phyloP scores from a whole-genome alignment of 192 early-diverging fungal species.

The Lobulomyces angularis region DNA sequence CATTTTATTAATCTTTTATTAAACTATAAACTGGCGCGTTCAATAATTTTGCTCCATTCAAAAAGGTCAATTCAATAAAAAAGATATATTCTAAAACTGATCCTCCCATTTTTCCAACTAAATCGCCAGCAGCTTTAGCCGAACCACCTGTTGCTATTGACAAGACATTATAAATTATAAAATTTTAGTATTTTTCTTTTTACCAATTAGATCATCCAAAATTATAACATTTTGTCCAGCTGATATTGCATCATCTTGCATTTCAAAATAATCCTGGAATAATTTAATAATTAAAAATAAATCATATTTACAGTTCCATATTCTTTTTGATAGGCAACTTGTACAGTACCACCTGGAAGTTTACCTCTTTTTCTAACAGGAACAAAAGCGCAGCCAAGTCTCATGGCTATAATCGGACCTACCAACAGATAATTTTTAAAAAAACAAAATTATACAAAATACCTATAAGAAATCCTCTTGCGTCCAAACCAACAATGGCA shows the following conservation, averaged over 20 bases:
- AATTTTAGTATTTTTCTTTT: slow-evolving; percentile 13
- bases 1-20: slow-evolving; percentile 53
- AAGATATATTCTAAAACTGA: slow-evolving; percentile 76
- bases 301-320: slow-evolving; percentile 64
- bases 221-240: slow-evolving; percentile 75
- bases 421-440: slow-evolving; percentile 4
- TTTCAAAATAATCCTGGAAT: slow-evolving; percentile 77
- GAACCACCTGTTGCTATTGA: slow-evolving; percentile 54
- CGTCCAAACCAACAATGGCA: slow-evolving; percentile 88
- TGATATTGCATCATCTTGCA: slow-evolving; percentile 69
- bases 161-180: slow-evolving; percentile 1
- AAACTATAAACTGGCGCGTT: slow-evolving; percentile 79
- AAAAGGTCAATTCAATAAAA: slow-evolving; percentile 74
- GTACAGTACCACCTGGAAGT: slow-evolving; percentile 66
- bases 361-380: slow-evolving; percentile 96
- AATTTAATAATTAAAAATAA: background rate
- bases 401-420: slow-evolving; percentile 75
- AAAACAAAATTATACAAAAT: background rate
- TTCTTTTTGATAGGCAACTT: slow-evolving; percentile 79
- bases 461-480: slow-evolving; percentile 92
- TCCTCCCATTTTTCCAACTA: slow-evolving; percentile 63
- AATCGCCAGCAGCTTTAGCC: slow-evolving; percentile 70
- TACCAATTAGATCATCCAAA: slow-evolving; percentile 94
- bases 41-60: slow-evolving; percentile 69
- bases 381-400: slow-evolving; percentile 79